These are phyloP conservation scores for Nymphaea thermarum DNA, from an alignment of 164 flowering plant genomes.

Conservation along the genomic window DNA sequence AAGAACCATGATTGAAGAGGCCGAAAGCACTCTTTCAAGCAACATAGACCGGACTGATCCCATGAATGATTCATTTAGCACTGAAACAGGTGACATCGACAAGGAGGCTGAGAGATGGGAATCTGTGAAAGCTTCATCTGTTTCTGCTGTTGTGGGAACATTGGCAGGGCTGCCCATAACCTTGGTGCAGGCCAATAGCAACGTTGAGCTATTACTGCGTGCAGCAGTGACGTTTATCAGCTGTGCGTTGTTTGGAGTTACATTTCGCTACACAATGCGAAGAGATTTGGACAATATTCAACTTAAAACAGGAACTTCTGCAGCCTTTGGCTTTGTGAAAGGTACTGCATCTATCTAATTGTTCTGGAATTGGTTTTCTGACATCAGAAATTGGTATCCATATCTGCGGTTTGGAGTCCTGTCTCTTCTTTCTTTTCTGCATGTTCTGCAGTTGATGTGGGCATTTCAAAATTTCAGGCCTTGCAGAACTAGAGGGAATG, in stretches of 20 bases:
- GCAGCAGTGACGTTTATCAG: slow-evolving; percentile 48
- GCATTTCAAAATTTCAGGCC: slow-evolving; percentile 42
- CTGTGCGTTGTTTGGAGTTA: slow-evolving; percentile 84
- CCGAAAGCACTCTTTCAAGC: slow-evolving; percentile 44
- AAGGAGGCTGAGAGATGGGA: slow-evolving; percentile 61
- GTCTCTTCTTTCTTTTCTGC: not conserved
- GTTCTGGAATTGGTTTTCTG: not conserved
- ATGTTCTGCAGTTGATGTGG: not conserved
- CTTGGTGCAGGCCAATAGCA: slow-evolving; percentile 34
- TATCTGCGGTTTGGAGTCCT: not conserved
- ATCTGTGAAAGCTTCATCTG: slow-evolving; percentile 65
- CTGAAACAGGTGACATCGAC: slow-evolving; percentile 18
- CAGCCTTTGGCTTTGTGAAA: slow-evolving; percentile 79
- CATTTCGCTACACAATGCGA: slow-evolving; percentile 68
- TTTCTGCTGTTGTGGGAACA: slow-evolving; percentile 67
- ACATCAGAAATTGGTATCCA: not conserved
- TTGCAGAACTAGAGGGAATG: slow-evolving; percentile 49
- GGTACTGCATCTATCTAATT: slow-evolving; percentile 31
- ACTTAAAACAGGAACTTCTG: slow-evolving; percentile 67
- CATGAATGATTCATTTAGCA: slow-evolving; percentile 6
- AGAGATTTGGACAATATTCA: slow-evolving; percentile 83
- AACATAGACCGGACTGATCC: slow-evolving; percentile 9
- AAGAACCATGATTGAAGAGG: slow-evolving; percentile 65
- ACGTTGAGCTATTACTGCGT: slow-evolving; percentile 47
- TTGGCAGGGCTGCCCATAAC: slow-evolving; percentile 71